Base-by-base conservation (phyloP, 2,329 filamentous ascomycete genomes). In the Aspergillus pseudoterreus region DNA sequence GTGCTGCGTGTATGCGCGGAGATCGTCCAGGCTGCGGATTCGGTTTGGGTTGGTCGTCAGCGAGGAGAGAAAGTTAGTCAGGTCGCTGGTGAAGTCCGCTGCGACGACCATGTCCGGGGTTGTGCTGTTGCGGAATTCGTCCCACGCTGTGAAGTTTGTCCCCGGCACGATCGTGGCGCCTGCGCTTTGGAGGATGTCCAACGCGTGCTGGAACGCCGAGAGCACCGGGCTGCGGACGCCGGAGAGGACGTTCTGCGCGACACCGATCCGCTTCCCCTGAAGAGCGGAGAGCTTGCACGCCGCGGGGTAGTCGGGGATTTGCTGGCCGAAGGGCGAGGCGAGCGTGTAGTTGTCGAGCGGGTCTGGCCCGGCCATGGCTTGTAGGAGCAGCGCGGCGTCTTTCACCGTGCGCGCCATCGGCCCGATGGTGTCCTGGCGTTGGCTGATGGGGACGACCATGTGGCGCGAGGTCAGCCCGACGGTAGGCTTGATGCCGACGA, bases 401-500 rank as follows among this genome's bases (percentile, higher is more conserved):
- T 78, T 81, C 36, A 84, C 81, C 0, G 79, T 81, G 39, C 80
- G 72, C 2, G 81, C 75, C 74, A 84, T 80, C 0, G 81, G 80
- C 0, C 81, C 81, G 9, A 82, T 71, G 1, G 79, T 80, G 55
- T 83, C 80, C 58, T 80, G 78, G 50, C 76, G 79, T 56, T 81
- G 71, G 24, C 74, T 78, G 52, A 89, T 82, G 0, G 87, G 86
- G 10, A 90, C 80, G 1, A 88, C 85, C 4, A 86, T 73, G 38
- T 64, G 57, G 4, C 67, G 73, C 1, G 82, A 84, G 0, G 81
- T 86, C 3, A 88, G 71, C 0, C 85, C 85, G 1, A 87, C 81
- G 0, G 83, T 85, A 1, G 85, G 83, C 63, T 85, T 86, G 64
- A 89, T 83, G 1, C 83, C 85, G 0, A 87, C 84, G 1, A 87